Evolutionary conservation across 257 asterid species (phyloP).

Genomic region (Solanum rostratum): DNA sequence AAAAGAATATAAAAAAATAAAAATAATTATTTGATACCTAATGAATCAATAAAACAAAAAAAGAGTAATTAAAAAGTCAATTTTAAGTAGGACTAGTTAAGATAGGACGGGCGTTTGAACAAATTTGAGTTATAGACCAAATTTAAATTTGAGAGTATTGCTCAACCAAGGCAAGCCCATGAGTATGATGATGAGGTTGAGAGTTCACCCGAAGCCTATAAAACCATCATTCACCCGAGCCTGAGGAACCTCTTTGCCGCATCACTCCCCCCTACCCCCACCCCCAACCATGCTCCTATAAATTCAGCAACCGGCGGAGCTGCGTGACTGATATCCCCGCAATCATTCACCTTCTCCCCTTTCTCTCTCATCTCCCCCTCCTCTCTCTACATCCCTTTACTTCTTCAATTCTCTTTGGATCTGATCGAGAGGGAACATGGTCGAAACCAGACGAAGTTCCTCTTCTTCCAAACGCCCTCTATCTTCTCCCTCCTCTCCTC

Average conservation of each 20-base stretch:
- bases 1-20: too few species aligned
- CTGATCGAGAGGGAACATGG: slow-evolving; percentile 30
- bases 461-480: slow-evolving; percentile 69
- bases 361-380: background rate
- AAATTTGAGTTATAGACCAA: background rate
- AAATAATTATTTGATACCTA: too few species aligned
- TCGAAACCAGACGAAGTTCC: slow-evolving; percentile 78
- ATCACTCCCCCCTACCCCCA: background rate
- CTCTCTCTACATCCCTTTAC: background rate
- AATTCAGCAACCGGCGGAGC: background rate
- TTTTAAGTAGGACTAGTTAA: background rate
- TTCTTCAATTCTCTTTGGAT: background rate
- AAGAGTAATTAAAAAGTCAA: background rate
- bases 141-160: background rate
- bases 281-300: background rate
- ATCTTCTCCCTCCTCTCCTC: slow-evolving; percentile 44
- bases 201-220: background rate
- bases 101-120: too few species aligned
- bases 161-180: background rate
- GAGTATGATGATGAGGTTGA: background rate
- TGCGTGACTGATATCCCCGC: slow-evolving; percentile 27
- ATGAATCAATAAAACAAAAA: too few species aligned
- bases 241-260: background rate
- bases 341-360: slow-evolving; percentile 22
- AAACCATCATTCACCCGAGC: background rate